phyloP scores from a whole-genome alignment of 257 asterid genomes.

The Nicotiana tomentosiformis region DNA sequence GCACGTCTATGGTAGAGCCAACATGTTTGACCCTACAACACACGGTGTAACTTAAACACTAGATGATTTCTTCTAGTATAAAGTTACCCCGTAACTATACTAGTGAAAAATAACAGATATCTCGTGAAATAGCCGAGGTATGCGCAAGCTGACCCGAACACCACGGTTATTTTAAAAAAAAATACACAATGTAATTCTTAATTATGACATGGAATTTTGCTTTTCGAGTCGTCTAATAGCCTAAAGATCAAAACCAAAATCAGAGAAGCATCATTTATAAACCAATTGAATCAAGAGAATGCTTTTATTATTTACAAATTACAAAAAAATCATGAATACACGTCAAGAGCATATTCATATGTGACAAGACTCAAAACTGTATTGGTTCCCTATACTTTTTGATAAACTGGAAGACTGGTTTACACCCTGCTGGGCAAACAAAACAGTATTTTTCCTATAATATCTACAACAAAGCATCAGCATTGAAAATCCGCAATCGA shows the following conservation, averaged over 20 bases:
- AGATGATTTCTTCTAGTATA: too few species aligned
- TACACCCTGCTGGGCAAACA: not conserved
- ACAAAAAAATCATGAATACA: not conserved
- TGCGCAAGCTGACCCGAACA: too few species aligned
- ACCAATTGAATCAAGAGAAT: not conserved
- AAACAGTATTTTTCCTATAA: not conserved
- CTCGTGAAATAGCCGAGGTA: too few species aligned
- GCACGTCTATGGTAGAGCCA: not conserved
- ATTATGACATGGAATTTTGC: not conserved
- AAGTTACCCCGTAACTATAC: too few species aligned
- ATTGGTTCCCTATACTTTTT: not conserved
- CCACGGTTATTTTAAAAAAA: too few species aligned
- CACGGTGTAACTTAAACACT: too few species aligned
- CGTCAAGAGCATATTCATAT: not conserved
- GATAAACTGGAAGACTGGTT: not conserved
- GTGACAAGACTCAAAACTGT: conserved; percentile 4
- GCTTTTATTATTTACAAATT: not conserved
- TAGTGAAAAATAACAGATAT: too few species aligned
- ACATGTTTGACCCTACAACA: not conserved
- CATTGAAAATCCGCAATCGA: not conserved
- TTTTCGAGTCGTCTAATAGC: not conserved
- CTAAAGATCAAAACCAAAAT: not conserved
- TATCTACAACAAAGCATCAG: not conserved
- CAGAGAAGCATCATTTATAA: not conserved
- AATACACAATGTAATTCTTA: not conserved